A percentile compares a stretch with the other conserved stretches of the same genome.
These are phyloP conservation scores for Trichoderma semiorbis DNA, from an alignment of 2,329 filamentous ascomycete genomes.

Conservation along the genomic window DNA sequence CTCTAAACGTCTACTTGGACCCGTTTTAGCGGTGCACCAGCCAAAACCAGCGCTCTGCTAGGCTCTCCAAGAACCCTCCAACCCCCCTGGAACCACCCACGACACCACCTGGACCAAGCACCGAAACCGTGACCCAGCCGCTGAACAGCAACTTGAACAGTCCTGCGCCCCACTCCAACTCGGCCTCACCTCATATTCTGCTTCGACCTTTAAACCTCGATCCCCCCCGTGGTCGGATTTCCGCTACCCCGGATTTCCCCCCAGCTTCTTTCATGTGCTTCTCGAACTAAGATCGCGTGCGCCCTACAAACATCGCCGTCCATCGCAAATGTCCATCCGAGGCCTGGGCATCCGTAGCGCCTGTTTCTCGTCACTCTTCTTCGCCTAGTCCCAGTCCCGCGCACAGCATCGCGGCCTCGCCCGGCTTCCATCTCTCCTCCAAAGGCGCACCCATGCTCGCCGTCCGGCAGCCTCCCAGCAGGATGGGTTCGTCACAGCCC, in stretches of 20 bases:
- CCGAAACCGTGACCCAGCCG: slow-evolving; percentile 14
- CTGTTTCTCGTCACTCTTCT: not conserved
- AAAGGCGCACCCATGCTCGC: slow-evolving; percentile 54
- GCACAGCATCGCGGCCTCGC: not conserved
- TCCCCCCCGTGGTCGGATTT: slow-evolving; percentile 13
- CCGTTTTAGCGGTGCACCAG: slow-evolving; percentile 1
- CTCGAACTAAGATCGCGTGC: slow-evolving; percentile 19
- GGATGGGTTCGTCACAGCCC: slow-evolving; percentile 58
- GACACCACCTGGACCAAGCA: not conserved
- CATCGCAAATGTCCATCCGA: slow-evolving; percentile 11
- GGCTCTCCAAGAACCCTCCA: not conserved
- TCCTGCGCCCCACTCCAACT: slow-evolving; percentile 18
- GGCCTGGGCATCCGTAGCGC: not conserved
- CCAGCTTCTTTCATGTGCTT: slow-evolving; percentile 20
- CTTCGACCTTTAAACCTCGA: slow-evolving; percentile 16
- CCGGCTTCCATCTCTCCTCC: not conserved
- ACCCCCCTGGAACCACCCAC: not conserved
- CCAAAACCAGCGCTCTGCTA: not conserved
- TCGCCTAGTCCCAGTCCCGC: not conserved
- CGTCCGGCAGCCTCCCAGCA: slow-evolving; percentile 50
- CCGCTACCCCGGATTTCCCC: slow-evolving; percentile 24
- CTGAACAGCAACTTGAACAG: not conserved
- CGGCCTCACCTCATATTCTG: slow-evolving; percentile 12
- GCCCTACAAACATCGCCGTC: not conserved
- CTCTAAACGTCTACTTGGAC: not conserved